These are phyloP conservation scores for Xylaria cubensis DNA, from an alignment of 495 filamentous ascomycete genomes.

Conservation along the genomic window DNA sequence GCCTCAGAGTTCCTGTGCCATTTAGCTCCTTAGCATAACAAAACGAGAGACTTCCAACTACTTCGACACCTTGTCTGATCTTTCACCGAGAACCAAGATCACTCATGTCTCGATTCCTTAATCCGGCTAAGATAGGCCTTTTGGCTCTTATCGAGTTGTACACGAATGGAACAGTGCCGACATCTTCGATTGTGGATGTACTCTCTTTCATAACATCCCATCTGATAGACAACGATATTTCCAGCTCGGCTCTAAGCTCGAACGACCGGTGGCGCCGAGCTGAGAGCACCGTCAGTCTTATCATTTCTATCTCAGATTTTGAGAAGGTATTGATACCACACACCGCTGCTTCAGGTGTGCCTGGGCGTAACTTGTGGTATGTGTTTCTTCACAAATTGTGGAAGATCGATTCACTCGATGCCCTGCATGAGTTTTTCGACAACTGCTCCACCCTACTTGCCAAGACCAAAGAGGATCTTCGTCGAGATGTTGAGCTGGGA, in stretches of 20 bases:
- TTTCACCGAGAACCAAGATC: neutral
- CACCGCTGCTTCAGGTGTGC: constrained; percentile 66
- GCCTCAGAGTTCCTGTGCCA: neutral
- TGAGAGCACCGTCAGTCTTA: constrained; percentile 54
- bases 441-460: constrained; percentile 62
- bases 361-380: constrained; percentile 85
- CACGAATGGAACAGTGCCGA: constrained; percentile 74
- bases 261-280: constrained; percentile 47
- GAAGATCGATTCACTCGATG: constrained; percentile 81
- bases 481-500: constrained; percentile 52
- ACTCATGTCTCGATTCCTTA: constrained; percentile 79
- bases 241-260: constrained; percentile 26
- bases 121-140: constrained; percentile 83
- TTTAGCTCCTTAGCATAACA: neutral
- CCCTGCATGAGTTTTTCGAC: constrained; percentile 74
- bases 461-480: constrained; percentile 65
- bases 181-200: constrained; percentile 76
- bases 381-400: constrained; percentile 83
- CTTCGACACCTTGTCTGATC: neutral
- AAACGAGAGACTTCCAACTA: neutral
- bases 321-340: constrained; percentile 67
- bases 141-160: constrained; percentile 84
- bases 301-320: constrained; percentile 69
- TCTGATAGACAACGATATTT: constrained; percentile 58
- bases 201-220: constrained; percentile 84